phyloP scores from a whole-genome alignment of 768 basidiomycete genomes.

The Pluteus cervinus region DNA sequence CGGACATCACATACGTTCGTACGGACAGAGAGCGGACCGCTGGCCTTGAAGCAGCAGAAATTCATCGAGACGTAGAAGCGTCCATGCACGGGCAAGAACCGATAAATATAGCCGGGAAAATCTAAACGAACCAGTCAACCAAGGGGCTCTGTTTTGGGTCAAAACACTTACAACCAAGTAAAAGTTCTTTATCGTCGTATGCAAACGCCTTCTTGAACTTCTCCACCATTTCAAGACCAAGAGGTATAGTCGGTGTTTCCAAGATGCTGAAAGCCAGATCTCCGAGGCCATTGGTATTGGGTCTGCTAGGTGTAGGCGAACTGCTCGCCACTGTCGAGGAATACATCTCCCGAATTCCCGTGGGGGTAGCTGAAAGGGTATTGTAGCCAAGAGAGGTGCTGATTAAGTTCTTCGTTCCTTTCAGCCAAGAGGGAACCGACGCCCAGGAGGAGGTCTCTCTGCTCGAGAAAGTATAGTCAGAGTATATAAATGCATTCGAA shows the following conservation, averaged over 20 bases:
- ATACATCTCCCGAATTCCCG: constrained; percentile 56
- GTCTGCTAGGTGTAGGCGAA: constrained; percentile 26
- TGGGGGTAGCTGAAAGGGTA: too few species aligned
- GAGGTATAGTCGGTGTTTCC: constrained; percentile 58
- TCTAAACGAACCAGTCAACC: constrained; percentile 39
- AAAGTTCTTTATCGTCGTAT: constrained; percentile 78
- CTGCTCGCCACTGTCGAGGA: constrained; percentile 31
- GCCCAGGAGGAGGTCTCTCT: constrained; percentile 49
- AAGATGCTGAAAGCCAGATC: constrained; percentile 80
- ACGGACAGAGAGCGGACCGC: constrained; percentile 67
- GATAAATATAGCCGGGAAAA: constrained; percentile 85
- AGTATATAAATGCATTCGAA: constrained; percentile 39
- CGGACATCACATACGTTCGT: constrained; percentile 81
- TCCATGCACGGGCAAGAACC: constrained; percentile 85
- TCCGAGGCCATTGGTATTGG: too few species aligned
- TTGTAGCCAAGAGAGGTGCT: too few species aligned
- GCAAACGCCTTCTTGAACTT: constrained; percentile 84
- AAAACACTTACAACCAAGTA: constrained; percentile 73
- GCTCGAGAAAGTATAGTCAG: constrained; percentile 42
- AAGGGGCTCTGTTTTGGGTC: not conserved
- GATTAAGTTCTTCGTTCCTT: too few species aligned
- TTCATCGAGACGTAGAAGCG: constrained; percentile 88
- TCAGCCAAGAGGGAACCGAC: constrained; percentile 73
- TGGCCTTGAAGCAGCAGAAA: constrained; percentile 93
- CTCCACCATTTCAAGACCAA: constrained; percentile 59